Evolutionary conservation across 345 rosid species (phyloP), one percentile per base, ranked within the genome.

Genomic region (Citrus inodora): DNA sequence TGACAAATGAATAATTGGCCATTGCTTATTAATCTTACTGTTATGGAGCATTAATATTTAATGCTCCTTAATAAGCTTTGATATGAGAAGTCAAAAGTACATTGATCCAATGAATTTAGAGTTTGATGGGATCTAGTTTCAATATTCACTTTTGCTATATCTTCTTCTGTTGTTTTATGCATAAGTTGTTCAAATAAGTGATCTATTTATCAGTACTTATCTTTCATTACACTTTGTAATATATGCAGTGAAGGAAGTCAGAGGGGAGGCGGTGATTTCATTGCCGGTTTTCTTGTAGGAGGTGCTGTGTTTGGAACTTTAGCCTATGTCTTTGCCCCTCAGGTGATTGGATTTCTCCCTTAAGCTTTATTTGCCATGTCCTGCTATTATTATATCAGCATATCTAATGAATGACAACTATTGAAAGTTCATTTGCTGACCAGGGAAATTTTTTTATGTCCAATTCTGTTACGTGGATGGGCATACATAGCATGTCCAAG

Each of bases 221-320:
- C 27, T 72, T 27, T 35, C 48, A 11, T 78, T 19, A 32, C 81
- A 48, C 48, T 22, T 10, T 77, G 27, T 55, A 14, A 69, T 68
- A 4, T 38, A 21, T 82, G 77, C 91, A 89, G 96, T 65, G 89
- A 88, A 51, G 89, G 90, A 55, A 79, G 68, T 76, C 83, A 86
- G 70, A 83, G 88, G n/a, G 92, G 94, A 73, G 84, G 91, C 38
- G 76, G 83, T 81, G 97, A 92, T 80, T 95, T 95, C 88, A 74
- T 87, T 21, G 94, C 97, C 72, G 97, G 99, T 72, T 95, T 95
- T 83, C 85, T 95, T 65, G 75, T 95, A 78, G 98, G 98, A 59
- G 99, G 98, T 59, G 98, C 98, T 30, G 76, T 95, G 40, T 91
- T 87, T 80, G 99, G 98, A 79, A 88, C 96, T 21, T 77, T 90